Conservation (phyloP, 371 early-diverging fungal genomes). For the Basidiobolus meristosporus region DNA sequence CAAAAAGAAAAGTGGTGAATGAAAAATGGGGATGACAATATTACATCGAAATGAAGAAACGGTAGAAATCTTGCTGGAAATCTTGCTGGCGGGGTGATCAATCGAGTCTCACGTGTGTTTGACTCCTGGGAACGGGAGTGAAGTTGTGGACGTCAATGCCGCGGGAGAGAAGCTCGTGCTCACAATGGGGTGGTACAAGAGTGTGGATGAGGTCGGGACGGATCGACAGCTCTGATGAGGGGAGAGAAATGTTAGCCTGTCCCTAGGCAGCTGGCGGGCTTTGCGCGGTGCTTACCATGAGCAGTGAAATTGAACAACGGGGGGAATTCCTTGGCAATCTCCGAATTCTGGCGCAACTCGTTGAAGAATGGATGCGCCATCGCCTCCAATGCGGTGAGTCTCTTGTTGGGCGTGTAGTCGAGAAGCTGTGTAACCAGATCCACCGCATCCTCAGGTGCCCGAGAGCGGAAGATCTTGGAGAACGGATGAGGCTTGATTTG, state of each 20-base stretch:
- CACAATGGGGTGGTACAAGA: constrained; percentile 54
- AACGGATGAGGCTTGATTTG: constrained; percentile 90
- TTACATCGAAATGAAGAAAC: too few species aligned
- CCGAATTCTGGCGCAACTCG: constrained; percentile 71
- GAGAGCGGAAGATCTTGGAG: constrained; percentile 64
- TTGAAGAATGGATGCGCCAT: constrained; percentile 95
- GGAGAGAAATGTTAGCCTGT: neutral
- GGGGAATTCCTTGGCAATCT: constrained; percentile 60
- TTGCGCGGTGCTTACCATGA: constrained; percentile 26
- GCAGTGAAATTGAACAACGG: constrained; percentile 77
- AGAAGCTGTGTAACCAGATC: constrained; percentile 74
- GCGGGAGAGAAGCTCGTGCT: constrained; percentile 19
- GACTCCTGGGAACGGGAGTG: neutral
- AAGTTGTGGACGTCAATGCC: neutral
- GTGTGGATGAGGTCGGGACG: constrained; percentile 45
- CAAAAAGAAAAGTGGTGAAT: too few species aligned
- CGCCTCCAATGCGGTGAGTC: constrained; percentile 86
- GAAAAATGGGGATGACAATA: too few species aligned
- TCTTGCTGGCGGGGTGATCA: neutral
- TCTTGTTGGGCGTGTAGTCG: constrained; percentile 82
- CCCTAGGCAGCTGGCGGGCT: neutral
- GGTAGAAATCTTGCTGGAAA: too few species aligned
- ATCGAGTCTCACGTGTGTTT: neutral
- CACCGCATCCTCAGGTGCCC: constrained; percentile 73
- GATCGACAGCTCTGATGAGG: constrained; percentile 42